Conservation (phyloP, 305 asterid species). For the Fraxinus ornus region DNA sequence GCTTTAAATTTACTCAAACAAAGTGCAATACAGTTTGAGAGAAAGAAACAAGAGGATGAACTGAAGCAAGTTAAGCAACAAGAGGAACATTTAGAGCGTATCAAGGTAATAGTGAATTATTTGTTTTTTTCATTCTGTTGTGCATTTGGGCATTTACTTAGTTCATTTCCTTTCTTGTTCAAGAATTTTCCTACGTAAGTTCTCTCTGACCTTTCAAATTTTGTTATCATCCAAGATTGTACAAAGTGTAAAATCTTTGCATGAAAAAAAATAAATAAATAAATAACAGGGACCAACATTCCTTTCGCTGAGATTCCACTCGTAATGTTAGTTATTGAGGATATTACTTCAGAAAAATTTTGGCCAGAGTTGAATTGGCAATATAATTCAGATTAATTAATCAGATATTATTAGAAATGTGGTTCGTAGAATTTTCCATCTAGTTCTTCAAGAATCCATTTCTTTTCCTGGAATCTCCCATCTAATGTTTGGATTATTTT, state of each 20-base stretch:
- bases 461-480: no score
- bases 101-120: slow-evolving; percentile 50
- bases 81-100: slow-evolving; percentile 78
- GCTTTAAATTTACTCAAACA: slow-evolving; percentile 23
- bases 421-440: background rate
- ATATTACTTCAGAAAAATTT: no score
- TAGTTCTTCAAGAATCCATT: background rate
- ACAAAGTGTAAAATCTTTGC: no score
- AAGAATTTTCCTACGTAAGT: no score
- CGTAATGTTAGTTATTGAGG: no score
- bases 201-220: no score
- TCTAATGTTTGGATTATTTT: no score
- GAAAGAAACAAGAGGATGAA: slow-evolving; percentile 90
- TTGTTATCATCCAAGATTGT: no score
- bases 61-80: slow-evolving; percentile 85
- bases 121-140: background rate
- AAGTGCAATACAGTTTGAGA: slow-evolving; percentile 60
- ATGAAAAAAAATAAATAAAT: no score
- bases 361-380: background rate
- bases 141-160: background rate
- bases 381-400: no score
- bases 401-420: background rate
- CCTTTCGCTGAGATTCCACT: background rate
- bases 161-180: no score
- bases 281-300: no score